phyloP scores from a whole-genome alignment of 805 yeast genomes.

The Lipomyces japonicus region DNA sequence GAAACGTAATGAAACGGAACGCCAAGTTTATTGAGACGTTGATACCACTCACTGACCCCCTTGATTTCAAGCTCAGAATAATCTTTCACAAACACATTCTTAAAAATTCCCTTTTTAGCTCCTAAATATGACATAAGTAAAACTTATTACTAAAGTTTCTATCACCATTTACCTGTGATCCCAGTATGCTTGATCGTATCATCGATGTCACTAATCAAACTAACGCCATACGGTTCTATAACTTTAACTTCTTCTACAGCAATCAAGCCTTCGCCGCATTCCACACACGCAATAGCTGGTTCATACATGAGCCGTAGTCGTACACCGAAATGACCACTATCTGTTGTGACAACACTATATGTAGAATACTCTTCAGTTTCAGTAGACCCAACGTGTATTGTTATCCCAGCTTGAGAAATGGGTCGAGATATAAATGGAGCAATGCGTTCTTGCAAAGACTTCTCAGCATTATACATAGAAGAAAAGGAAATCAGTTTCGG shows the following conservation, averaged over 20 bases:
- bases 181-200: conserved; percentile 92
- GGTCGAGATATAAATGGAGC: conserved; percentile 67
- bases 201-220: conserved; percentile 85
- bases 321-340: conserved; percentile 60
- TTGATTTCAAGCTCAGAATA: conserved; percentile 67
- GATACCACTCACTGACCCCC: conserved; percentile 71
- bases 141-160: not conserved
- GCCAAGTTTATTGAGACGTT: conserved; percentile 46
- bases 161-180: conserved; percentile 71
- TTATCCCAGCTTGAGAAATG: conserved; percentile 54
- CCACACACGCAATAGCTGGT: conserved; percentile 51
- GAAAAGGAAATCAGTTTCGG: conserved; percentile 24
- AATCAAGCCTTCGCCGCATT: conserved; percentile 42
- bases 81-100: conserved; percentile 69
- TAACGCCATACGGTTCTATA: conserved; percentile 49
- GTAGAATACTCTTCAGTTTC: conserved; percentile 36
- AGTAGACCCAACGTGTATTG: conserved; percentile 54
- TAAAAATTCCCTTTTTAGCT: conserved; percentile 76
- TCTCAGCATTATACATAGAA: conserved; percentile 40
- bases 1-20: conserved; percentile 88
- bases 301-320: conserved; percentile 53
- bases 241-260: conserved; percentile 47
- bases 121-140: conserved; percentile 9
- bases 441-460: conserved; percentile 58
- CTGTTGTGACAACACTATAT: conserved; percentile 51